Base-by-base conservation (phyloP, 1,139 yeast genomes). In the Yamadazyma oceani region DNA sequence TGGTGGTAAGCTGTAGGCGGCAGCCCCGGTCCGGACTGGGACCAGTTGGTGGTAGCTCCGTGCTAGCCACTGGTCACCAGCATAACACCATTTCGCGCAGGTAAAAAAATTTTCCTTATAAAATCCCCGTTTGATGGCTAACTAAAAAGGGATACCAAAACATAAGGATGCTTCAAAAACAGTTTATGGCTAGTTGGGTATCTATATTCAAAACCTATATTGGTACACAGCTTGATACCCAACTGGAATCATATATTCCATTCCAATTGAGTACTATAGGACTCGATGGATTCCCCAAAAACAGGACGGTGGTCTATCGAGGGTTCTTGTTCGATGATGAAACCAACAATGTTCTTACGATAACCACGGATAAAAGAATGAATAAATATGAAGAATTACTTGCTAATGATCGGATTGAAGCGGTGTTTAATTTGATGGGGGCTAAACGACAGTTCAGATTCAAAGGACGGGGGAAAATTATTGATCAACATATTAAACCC, bases 291-390 rank as follows among this genome's bases (percentile, higher is more conserved):
- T 66, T 63, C 53, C 95, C 86, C 12, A 74, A 64, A 48, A 83
- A 75, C 37, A 65, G 95, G 48, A 83, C 94, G 0, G 77, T 87
- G 45, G 79, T 85, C 11, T 78, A 69, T 50, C 72, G 95, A 37
- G 94, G 90, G 11, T 87, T 85, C 62, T 62, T 87, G 32, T 87
- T 86, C 53, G 71, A 79, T 53, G 86, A 85, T 53, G 75, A 73
- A 44, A 69, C 76, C 40, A 81, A 83, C 30, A 87, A 85, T 51
- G 78, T 84, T 8, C 56, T 86, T 39, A 72, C 87, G 3, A 80
- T 84, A 53, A 77, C 85, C 31, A 82, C 95, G 1, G 96, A 87
- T 60, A 69, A 72, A 49, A 66, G 96, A 54, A 79, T 84, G 72
- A 63, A 63, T 36, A 87, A 87, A 57, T 73, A 74, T 50, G 59